Base-by-base conservation (phyloP, 306 rosid genomes). In the Sphenostylis stenocarpa region DNA sequence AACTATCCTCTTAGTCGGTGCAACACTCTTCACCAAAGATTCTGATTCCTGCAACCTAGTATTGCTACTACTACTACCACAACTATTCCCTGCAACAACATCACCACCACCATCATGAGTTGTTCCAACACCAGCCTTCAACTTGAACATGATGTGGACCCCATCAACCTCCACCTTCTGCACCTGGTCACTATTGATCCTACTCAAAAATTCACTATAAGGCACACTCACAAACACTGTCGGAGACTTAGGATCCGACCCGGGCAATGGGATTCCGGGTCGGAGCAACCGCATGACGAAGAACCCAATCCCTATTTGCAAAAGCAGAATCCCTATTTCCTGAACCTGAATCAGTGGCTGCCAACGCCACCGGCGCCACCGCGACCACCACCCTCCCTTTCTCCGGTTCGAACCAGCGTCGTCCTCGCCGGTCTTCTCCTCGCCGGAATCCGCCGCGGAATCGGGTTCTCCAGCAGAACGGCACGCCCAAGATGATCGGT, bases 141-240 rank as follows among this genome's bases (percentile, higher is more conserved):
- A 76, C 84, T 92, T 92, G 72, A 94, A 94, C 96, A 89, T 89
- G 0, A 94, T 81, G 76, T 94, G 95, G 36, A 94, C 91, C 61
- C 97, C 98, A 85, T 94, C 98, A 75, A 94, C 97, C 88, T 92
- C 98, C 57, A 92, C 98, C 80, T 91, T 94, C 72, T 88, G 94
- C 39, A 94, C 96, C 72, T 90, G 91, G 48, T 94, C 85, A 14
- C 81, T 19, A 72, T 90, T 94, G 33, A 94, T 79, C 70, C 86
- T 90, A 77, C 90, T 89, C 92, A 94, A 73, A 62, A 94, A 94
- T 12, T 94, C 97, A 49, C 98, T 94, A 38, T 92, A 94, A 21
- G 98, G 93, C 16, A 94, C 98, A 57, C 88, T 90, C 36, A 90
- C 76, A 36, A 89, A 84, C 53, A 92, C 77, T 0, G 66, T 67